phyloP scores from a whole-genome alignment of 805 yeast species.

The Lipomyces sp. region DNA sequence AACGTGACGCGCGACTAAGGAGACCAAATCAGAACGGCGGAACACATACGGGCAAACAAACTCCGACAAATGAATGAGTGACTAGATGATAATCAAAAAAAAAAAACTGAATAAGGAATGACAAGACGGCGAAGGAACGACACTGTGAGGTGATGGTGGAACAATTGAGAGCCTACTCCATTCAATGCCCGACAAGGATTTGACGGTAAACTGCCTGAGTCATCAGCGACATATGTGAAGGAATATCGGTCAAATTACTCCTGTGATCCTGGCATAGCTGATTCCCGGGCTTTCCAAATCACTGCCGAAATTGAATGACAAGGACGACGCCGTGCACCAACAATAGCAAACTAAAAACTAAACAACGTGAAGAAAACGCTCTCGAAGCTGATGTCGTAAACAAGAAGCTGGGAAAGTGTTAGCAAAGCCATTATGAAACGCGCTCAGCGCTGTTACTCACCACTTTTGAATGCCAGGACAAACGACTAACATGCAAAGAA shows the following conservation, averaged over 20 bases:
- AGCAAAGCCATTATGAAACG: neutral
- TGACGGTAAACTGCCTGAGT: neutral
- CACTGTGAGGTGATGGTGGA: neutral
- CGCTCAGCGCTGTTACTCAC: neutral
- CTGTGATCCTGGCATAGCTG: neutral
- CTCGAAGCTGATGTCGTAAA: neutral
- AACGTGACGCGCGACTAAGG: conserved; percentile 5
- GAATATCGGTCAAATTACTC: neutral
- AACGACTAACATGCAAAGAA: neutral
- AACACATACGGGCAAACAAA: neutral
- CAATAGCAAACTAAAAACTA: conserved; percentile 5
- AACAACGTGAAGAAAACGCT: neutral
- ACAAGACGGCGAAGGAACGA: conserved; percentile 1
- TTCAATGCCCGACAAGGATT: neutral
- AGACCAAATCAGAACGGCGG: neutral
- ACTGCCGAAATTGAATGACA: neutral
- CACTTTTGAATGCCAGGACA: conserved; percentile 9
- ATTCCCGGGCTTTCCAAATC: neutral
- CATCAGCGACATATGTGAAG: neutral
- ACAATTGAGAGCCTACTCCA: neutral
- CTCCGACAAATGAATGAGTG: conserved; percentile 10
- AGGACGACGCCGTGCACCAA: neutral
- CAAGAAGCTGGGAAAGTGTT: neutral
- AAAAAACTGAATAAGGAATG: neutral
- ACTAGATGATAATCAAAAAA: neutral